Percentiles rank a stretch among this genome's conserved stretches.
phyloP scores from a whole-genome alignment of 495 filamentous ascomycete genomes.

The Penicillium verhagenii region DNA sequence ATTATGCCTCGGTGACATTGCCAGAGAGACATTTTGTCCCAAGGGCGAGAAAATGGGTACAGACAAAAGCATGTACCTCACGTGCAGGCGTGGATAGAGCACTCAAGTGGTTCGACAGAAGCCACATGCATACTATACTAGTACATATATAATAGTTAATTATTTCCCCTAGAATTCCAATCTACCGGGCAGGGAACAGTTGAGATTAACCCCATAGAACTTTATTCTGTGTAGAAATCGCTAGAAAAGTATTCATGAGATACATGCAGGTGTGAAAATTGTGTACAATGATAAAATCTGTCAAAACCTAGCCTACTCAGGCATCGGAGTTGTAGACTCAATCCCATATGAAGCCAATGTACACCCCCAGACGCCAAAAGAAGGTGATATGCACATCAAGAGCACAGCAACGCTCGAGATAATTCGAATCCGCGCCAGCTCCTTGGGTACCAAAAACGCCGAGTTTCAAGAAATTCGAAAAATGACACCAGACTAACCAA shows the following conservation, averaged over 20 bases:
- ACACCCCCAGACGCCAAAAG: conserved; percentile 21
- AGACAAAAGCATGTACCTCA: too few relatives aligned
- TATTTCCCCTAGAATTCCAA: too few relatives aligned
- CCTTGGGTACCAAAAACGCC: conserved; percentile 6
- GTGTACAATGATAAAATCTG: conserved; percentile 15
- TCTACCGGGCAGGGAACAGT: too few relatives aligned
- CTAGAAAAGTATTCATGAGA: background rate
- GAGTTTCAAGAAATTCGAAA: background rate
- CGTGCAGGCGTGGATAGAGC: too few relatives aligned
- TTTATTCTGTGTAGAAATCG: background rate
- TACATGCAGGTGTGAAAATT: conserved; percentile 10
- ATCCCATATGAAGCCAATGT: conserved; percentile 18
- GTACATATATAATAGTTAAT: too few relatives aligned
- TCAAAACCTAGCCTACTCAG: conserved; percentile 3
- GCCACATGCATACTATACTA: too few relatives aligned
- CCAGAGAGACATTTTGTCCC: background rate
- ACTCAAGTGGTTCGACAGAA: too few relatives aligned
- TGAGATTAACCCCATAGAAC: too few relatives aligned
- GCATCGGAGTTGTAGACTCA: conserved; percentile 10
- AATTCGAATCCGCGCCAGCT: conserved; percentile 3
- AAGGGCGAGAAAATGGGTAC: too few relatives aligned
- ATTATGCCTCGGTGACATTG: background rate
- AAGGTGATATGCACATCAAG: conserved; percentile 12
- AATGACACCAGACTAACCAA: background rate
- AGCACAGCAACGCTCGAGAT: conserved; percentile 1